These are phyloP conservation scores for Xylaria sp. DNA, from an alignment of 2,329 filamentous ascomycete species.

Conservation along the genomic window DNA sequence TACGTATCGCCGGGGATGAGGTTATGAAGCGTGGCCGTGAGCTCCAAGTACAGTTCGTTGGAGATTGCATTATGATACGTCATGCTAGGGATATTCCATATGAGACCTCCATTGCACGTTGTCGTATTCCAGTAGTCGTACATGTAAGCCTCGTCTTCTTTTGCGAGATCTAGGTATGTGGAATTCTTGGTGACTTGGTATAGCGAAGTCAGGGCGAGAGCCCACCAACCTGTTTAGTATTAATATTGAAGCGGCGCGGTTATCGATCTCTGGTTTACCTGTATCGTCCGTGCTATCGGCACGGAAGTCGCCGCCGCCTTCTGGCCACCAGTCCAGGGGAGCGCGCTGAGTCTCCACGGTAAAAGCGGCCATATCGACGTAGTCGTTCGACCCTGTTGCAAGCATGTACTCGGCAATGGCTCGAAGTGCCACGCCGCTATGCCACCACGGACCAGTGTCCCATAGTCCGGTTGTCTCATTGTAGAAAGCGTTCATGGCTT, in stretches of 20 bases:
- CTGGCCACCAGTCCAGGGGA: constrained; percentile 52
- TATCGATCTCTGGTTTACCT: not conserved
- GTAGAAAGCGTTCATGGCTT: constrained; percentile 52
- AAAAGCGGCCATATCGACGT: constrained; percentile 47
- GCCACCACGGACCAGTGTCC: constrained; percentile 54
- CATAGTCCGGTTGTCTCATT: constrained; percentile 52
- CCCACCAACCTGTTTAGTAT: constrained; percentile 58
- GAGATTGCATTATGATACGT: constrained; percentile 57
- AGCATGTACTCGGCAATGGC: constrained; percentile 53
- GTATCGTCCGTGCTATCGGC: constrained; percentile 58
- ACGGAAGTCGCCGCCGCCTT: constrained; percentile 54
- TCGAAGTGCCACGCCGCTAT: constrained; percentile 53
- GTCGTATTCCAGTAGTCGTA: constrained; percentile 56
- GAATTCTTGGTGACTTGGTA: constrained; percentile 59
- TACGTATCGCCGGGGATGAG: constrained; percentile 51
- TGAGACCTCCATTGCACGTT: constrained; percentile 55
- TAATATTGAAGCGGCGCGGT: too few species aligned
- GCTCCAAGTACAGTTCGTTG: constrained; percentile 60
- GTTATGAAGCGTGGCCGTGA: constrained; percentile 58
- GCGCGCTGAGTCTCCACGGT: constrained; percentile 52
- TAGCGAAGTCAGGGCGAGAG: constrained; percentile 59
- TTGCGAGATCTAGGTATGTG: constrained; percentile 59
- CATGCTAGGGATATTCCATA: constrained; percentile 58
- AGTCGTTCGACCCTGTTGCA: constrained; percentile 46
- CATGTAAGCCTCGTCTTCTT: constrained; percentile 61